These are phyloP conservation scores for Lipomyces mesembrius DNA, from an alignment of 805 yeast species.

Conservation along the genomic window DNA sequence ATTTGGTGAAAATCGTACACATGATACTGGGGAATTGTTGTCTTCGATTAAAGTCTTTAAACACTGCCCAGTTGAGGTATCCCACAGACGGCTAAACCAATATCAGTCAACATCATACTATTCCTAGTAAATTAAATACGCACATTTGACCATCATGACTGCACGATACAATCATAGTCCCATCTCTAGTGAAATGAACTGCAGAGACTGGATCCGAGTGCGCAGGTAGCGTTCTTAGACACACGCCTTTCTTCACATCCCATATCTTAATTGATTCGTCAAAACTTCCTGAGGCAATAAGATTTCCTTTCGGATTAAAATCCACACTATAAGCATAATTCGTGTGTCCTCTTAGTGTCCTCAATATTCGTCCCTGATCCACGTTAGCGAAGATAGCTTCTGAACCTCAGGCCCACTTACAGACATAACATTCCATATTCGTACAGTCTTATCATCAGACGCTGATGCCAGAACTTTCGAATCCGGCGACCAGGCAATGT, in stretches of 20 bases:
- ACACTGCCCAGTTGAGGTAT: constrained; percentile 87
- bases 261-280: constrained; percentile 91
- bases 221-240: constrained; percentile 81
- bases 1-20: constrained; percentile 78
- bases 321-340: constrained; percentile 76
- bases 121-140: constrained; percentile 1
- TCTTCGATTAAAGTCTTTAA: constrained; percentile 85
- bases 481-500: constrained; percentile 77
- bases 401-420: constrained; percentile 46
- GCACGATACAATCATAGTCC: constrained; percentile 81
- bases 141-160: constrained; percentile 85
- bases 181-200: constrained; percentile 74
- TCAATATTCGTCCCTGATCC: constrained; percentile 40
- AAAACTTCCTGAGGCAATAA: constrained; percentile 79
- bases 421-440: constrained; percentile 66
- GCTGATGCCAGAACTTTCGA: constrained; percentile 75
- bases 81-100: constrained; percentile 64
- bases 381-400: not conserved
- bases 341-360: constrained; percentile 73
- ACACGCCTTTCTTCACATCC: constrained; percentile 75
- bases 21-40: constrained; percentile 71
- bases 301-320: constrained; percentile 74
- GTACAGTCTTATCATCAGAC: constrained; percentile 80
- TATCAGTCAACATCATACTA: constrained; percentile 30
- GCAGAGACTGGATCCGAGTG: constrained; percentile 89